Conservation (phyloP, 75 land plant species). For the Sequoiadendron giganteum region DNA sequence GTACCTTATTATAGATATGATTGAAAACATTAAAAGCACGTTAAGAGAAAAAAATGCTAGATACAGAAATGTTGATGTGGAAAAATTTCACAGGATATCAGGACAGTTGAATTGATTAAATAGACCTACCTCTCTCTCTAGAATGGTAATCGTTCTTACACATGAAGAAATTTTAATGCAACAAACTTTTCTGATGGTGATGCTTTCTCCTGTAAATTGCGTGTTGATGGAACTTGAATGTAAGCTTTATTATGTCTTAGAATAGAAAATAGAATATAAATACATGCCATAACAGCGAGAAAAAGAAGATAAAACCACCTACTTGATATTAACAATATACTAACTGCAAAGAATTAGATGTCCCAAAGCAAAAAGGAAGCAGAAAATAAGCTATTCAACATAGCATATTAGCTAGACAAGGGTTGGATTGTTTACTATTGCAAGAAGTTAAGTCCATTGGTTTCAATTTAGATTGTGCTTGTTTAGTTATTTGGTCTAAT, state of each 20-base stretch:
- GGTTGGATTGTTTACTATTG: too few species aligned
- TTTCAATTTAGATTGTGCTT: too few species aligned
- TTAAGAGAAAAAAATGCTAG: neutral
- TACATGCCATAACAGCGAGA: neutral
- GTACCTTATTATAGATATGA: neutral
- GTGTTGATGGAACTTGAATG: neutral
- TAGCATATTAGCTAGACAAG: neutral
- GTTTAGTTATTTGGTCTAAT: too few species aligned
- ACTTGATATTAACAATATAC: neutral
- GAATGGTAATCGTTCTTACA: neutral
- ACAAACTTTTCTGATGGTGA: neutral
- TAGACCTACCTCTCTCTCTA: too few species aligned
- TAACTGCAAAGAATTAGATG: neutral
- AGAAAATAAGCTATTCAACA: neutral
- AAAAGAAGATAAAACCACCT: neutral
- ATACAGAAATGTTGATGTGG: neutral
- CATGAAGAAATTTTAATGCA: neutral
- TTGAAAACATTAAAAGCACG: neutral
- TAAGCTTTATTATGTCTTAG: neutral
- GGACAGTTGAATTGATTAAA: neutral
- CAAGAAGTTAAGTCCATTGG: too few species aligned
- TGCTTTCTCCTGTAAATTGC: neutral
- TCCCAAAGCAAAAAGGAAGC: neutral
- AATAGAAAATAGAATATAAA: neutral
- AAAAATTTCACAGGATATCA: neutral